Percentiles rank a stretch among this genome's conserved stretches.
phyloP scores from a whole-genome alignment of 331 rosid species.

The Acacia concinna region DNA sequence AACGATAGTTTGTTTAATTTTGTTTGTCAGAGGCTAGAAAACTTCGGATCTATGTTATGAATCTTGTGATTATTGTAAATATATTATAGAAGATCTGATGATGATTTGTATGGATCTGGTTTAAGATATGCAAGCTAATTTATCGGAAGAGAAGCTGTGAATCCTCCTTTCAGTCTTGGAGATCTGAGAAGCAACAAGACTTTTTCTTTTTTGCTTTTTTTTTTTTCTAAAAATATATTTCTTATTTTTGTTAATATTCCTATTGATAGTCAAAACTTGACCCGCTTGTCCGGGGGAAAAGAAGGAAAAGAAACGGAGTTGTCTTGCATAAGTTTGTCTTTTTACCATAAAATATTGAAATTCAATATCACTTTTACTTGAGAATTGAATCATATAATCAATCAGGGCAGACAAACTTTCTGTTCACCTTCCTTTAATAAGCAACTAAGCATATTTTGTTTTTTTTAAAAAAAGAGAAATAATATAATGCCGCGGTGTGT shows the following conservation, averaged over 20 bases:
- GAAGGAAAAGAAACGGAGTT: constrained; percentile 1
- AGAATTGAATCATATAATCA: not conserved
- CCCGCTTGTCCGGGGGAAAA: not conserved
- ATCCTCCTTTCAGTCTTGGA: not conserved
- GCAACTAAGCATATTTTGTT: not conserved
- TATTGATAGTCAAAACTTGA: constrained; percentile 1
- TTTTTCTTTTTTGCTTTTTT: not conserved
- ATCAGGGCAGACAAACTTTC: not conserved
- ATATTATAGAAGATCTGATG: constrained; percentile 10
- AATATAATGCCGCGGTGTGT: not conserved
- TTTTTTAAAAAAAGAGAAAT: not conserved
- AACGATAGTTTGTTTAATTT: not conserved
- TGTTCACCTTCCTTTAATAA: not conserved
- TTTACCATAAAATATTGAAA: constrained; percentile 20
- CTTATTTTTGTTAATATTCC: not conserved
- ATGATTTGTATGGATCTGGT: not conserved
- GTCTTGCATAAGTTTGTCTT: not conserved
- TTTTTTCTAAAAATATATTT: not conserved
- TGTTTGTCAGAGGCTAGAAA: not conserved
- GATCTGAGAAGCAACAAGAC: not conserved
- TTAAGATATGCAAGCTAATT: not conserved
- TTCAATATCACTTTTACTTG: not conserved
- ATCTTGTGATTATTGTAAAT: constrained; percentile 13
- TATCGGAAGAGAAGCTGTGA: not conserved
- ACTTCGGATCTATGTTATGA: not conserved